Percentiles rank a stretch among this genome's conserved stretches.
phyloP scores from a whole-genome alignment of 78 protist genomes.

The Andalucia godoyi region DNA sequence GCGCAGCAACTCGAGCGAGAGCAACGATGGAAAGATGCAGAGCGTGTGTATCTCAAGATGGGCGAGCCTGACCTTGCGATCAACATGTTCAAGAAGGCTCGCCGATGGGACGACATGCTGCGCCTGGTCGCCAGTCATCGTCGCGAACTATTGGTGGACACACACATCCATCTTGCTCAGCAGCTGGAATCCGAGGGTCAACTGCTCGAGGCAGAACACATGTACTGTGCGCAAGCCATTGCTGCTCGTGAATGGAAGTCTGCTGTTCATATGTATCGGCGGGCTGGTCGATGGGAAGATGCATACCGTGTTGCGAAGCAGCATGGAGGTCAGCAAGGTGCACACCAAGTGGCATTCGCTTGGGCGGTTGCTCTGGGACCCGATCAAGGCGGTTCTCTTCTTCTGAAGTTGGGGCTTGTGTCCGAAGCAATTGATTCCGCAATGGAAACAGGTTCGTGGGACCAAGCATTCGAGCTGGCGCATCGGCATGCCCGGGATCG shows the following conservation, averaged over 20 bases:
- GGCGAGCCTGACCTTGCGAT: conserved; percentile 62
- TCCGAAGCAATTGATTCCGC: conserved; percentile 60
- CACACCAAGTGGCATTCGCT: conserved; percentile 34
- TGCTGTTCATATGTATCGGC: conserved; percentile 69
- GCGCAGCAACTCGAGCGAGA: conserved; percentile 53
- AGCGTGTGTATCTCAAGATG: conserved; percentile 23
- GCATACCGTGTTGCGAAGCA: conserved; percentile 61
- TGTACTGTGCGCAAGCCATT: no score
- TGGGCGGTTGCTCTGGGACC: conserved; percentile 53
- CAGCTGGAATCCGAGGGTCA: conserved; percentile 56
- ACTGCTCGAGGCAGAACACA: conserved; percentile 49
- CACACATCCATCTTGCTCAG: conserved; percentile 56
- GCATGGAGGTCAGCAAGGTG: conserved; percentile 44
- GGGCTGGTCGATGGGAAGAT: conserved; percentile 60
- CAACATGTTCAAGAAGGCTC: conserved; percentile 65
- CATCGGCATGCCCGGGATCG: neutral
- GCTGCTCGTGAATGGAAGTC: conserved; percentile 46
- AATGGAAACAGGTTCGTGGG: conserved; percentile 10
- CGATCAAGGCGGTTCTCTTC: conserved; percentile 59
- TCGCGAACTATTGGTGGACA: conserved; percentile 31
- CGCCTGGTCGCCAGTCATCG: conserved; percentile 46
- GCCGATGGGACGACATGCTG: conserved; percentile 51
- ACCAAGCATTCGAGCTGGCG: conserved; percentile 15
- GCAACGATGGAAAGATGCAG: conserved; percentile 49
- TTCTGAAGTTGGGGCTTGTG: conserved; percentile 47